Conservation (phyloP, 352 stramenopile genomes). For the Albugo laibachii region DNA sequence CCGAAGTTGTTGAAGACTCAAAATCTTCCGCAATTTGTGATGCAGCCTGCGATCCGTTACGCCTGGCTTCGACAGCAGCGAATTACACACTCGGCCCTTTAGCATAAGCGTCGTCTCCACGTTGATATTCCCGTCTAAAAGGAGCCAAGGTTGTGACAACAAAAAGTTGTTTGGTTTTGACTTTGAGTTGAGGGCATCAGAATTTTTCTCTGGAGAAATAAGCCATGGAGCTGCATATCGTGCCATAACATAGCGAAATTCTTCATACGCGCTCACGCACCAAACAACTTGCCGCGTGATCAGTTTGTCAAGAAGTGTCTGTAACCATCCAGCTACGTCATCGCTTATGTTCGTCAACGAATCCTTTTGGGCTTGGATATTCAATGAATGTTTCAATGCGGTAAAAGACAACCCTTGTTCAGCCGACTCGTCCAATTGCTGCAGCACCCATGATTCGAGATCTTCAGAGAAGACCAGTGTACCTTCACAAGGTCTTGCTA, state of each 20-base stretch:
- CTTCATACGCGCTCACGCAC: conserved; percentile 41
- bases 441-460: not conserved
- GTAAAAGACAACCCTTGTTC: not conserved
- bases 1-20: conserved; percentile 52
- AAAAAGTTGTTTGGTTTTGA: conserved; percentile 33
- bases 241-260: conserved; percentile 26
- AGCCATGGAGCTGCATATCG: conserved; percentile 31
- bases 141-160: conserved; percentile 58
- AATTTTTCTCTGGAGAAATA: conserved; percentile 23
- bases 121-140: conserved; percentile 52
- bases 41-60: conserved; percentile 37
- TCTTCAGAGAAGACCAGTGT: not conserved
- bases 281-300: conserved; percentile 19
- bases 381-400: not conserved
- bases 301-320: conserved; percentile 16
- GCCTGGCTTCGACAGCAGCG: conserved; percentile 49
- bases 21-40: conserved; percentile 43
- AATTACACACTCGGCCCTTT: conserved; percentile 66
- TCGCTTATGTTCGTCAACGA: not conserved
- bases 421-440: not conserved
- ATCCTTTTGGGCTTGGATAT: not conserved
- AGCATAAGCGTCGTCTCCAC: conserved; percentile 24
- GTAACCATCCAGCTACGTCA: conserved; percentile 4
- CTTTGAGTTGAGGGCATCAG: conserved; percentile 1
- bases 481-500: not conserved